Evolutionary conservation across 176 grass and related monocot genomes (phyloP).

Genomic region (Phoenix dactylifera): DNA sequence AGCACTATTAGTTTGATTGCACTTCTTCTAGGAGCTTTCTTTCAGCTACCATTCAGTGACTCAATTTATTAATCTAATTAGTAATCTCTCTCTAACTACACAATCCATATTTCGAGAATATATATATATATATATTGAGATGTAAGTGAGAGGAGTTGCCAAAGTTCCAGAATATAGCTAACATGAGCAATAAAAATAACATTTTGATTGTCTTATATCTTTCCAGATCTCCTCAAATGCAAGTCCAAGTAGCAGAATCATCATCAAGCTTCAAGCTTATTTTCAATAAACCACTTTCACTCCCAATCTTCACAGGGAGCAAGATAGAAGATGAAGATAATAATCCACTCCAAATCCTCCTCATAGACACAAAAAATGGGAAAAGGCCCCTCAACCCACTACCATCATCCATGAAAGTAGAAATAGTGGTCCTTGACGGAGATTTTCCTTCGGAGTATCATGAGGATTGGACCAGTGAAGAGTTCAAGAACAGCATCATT

Average conservation of each 20-base stretch:
- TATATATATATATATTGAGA: too few species aligned
- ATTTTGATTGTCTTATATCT: too few species aligned
- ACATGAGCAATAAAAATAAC: too few species aligned
- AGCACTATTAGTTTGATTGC: too few species aligned
- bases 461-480: slow-evolving; percentile 31
- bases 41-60: too few species aligned
- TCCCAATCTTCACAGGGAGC: slow-evolving; percentile 38
- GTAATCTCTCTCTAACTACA: too few species aligned
- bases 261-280: slow-evolving; percentile 21
- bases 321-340: slow-evolving; percentile 11
- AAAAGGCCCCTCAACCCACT: not conserved
- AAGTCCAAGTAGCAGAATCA: not conserved
- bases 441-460: slow-evolving; percentile 28
- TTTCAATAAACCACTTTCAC: slow-evolving; percentile 19
- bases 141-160: not conserved
- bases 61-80: too few species aligned
- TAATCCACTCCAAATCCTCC: slow-evolving; percentile 24
- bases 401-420: slow-evolving; percentile 24
- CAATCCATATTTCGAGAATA: too few species aligned
- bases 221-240: slow-evolving; percentile 20
- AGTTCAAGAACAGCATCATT: slow-evolving; percentile 31
- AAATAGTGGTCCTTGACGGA: slow-evolving; percentile 59
- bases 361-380: slow-evolving; percentile 6
- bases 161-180: too few species aligned
- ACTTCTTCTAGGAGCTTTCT: not conserved